Base-by-base conservation (phyloP, 345 rosid genomes). In the Salix purpurea region DNA sequence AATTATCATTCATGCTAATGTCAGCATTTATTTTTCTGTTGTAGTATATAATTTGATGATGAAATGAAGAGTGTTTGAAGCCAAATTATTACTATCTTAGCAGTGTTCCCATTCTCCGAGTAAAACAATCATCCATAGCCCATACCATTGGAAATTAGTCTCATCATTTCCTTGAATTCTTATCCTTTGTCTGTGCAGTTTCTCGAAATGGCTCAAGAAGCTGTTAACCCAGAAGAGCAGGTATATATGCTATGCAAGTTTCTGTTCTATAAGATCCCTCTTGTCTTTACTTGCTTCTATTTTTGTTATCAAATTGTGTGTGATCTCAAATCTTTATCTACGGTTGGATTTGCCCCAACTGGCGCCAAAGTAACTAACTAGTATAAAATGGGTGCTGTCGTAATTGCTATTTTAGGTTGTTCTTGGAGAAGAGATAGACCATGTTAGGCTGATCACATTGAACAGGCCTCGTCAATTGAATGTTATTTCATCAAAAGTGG, bases 391-490 rank as follows among this genome's bases (percentile, higher is more conserved):
- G 69, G 72, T 71, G 26, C 44, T 79, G 32, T 23, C 66, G 46
- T 60, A 36, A 42, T 54, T 73, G 7, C 54, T 42, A 14, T 52
- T 79, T 52, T 77, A 94, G 99, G 96, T 90, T 85, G 90, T 94
- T 85, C 77, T 92, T 66, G 91, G 82, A 80, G 90, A 94, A 78
- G 95, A 89, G 74, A 68, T 86, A 73, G 90, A 83, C 58, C 75
- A 56, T 71, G 92, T 87, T 48, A 83, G 93, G 77, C 10, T 90
- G 82, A 77, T 88, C 80, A 92, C 90, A 46, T 84, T 94, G 80
- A 94, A 94, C 87, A 86, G 90, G 36, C 97, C 99, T 71, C 94
- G 97, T 69, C 97, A 91, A 62, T 78, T 92, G 76, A 94, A 94
- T 86, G 91, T 90, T 79, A 94, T 94, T 70, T 91, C 99, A 50